Evolutionary conservation across 1,284 basidiomycete species (phyloP).

Genomic region (Golubevia sp.): DNA sequence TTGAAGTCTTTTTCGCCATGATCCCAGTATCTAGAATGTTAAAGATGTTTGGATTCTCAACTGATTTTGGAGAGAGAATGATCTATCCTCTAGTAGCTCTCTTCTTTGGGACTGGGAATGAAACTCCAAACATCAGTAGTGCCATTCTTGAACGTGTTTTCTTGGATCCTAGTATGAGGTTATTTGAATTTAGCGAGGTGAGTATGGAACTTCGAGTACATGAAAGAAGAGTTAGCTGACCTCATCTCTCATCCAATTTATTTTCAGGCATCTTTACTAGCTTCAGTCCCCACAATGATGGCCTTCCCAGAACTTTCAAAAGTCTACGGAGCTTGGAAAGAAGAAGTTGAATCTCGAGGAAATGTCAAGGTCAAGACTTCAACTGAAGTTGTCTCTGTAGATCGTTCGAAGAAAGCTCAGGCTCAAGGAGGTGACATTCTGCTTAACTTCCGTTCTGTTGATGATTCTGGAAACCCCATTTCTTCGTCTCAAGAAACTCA

Average conservation of each 20-base stretch:
- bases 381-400: conserved; percentile 64
- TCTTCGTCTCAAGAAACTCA: background rate
- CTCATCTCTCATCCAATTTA: background rate
- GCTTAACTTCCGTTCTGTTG: conserved; percentile 24
- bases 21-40: conserved; percentile 46
- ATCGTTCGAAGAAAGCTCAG: conserved; percentile 33
- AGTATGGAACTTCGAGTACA: conserved; percentile 5
- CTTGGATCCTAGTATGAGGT: conserved; percentile 68
- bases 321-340: conserved; percentile 66
- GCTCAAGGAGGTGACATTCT: conserved; percentile 34
- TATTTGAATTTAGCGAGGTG: conserved; percentile 42
- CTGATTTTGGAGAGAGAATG: conserved; percentile 68
- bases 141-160: conserved; percentile 70
- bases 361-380: conserved; percentile 64
- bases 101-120: conserved; percentile 71
- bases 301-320: conserved; percentile 65
- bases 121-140: conserved; percentile 69
- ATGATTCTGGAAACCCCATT: conserved; percentile 26
- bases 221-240: conserved; percentile 3
- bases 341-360: conserved; percentile 63
- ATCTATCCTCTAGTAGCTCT: conserved; percentile 69
- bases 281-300: conserved; percentile 63
- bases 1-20: conserved; percentile 47
- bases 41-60: conserved; percentile 42
- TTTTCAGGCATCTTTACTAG: conserved; percentile 53